Percentiles rank a stretch among this genome's conserved stretches.
Evolutionary conservation across 768 basidiomycete species (phyloP).

Genomic region (Sarcomyxa edulis): DNA sequence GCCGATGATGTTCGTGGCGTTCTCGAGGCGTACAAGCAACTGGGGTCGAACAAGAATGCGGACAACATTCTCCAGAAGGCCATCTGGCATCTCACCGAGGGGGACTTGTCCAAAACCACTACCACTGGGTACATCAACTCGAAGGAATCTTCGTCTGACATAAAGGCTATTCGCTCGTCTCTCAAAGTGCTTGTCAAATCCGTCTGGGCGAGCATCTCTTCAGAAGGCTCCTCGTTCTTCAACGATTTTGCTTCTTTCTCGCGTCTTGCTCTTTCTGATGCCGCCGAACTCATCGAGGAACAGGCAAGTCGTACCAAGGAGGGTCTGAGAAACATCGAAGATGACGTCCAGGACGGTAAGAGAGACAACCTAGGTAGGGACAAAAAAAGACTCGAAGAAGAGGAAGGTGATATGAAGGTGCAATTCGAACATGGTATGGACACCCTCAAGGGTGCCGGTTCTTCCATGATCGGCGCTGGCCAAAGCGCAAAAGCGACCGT

Average conservation of each 20-base stretch:
- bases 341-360: constrained; percentile 55
- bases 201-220: constrained; percentile 47
- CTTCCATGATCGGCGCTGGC: constrained; percentile 46
- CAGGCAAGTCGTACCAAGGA: constrained; percentile 49
- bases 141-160: constrained; percentile 44
- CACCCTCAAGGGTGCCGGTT: constrained; percentile 51
- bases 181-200: constrained; percentile 44
- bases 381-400: constrained; percentile 41
- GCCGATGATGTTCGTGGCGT: constrained; percentile 45
- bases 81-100: constrained; percentile 58
- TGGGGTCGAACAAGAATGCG: constrained; percentile 58
- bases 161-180: constrained; percentile 45
- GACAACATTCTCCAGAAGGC: constrained; percentile 64
- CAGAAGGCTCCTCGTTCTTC: constrained; percentile 50
- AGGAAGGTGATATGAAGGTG: constrained; percentile 40
- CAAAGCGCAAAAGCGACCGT: constrained; percentile 36
- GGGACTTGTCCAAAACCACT: constrained; percentile 37
- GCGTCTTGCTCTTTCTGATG: constrained; percentile 61
- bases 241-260: constrained; percentile 61
- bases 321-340: constrained; percentile 47
- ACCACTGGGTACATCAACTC: constrained; percentile 30
- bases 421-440: constrained; percentile 69
- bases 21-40: constrained; percentile 51
- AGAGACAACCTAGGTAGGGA: constrained; percentile 53
- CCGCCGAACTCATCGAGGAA: constrained; percentile 52